Conservation (phyloP, 2,329 filamentous ascomycete genomes). For the Periconia digitata region DNA sequence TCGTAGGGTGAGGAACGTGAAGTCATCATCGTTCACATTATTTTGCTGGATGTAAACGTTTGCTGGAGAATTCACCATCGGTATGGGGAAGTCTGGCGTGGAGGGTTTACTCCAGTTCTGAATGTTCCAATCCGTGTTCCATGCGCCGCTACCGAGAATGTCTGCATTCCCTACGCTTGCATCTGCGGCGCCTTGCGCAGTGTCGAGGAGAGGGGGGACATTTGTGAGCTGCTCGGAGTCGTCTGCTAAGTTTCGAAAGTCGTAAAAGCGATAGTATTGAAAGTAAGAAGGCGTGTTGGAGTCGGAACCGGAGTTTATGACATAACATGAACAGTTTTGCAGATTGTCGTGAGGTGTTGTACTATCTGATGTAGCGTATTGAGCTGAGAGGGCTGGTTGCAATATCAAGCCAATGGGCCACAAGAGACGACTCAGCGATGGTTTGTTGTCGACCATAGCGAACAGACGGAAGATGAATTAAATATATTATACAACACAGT, state of each 20-base stretch:
- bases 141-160: slow-evolving; percentile 40
- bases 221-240: slow-evolving; percentile 24
- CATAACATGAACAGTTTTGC: slow-evolving; percentile 51
- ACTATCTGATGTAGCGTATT: slow-evolving; percentile 31
- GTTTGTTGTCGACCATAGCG: slow-evolving; percentile 10
- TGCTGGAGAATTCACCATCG: slow-evolving; percentile 49
- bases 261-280: slow-evolving; percentile 54
- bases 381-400: slow-evolving; percentile 21
- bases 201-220: slow-evolving; percentile 27
- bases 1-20: slow-evolving; percentile 51
- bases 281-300: slow-evolving; percentile 47
- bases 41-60: slow-evolving; percentile 50
- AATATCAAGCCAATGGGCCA: slow-evolving; percentile 29
- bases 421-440: slow-evolving; percentile 21
- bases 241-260: slow-evolving; percentile 50
- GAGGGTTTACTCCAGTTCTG: slow-evolving; percentile 50
- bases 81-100: slow-evolving; percentile 40
- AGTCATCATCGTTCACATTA: slow-evolving; percentile 20
- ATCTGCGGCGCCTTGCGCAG: slow-evolving; percentile 20
- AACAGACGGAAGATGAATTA: background rate
- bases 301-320: slow-evolving; percentile 46
- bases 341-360: slow-evolving; percentile 37
- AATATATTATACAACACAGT: background rate
- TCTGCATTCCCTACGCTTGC: slow-evolving; percentile 40
- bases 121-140: slow-evolving; percentile 40